phyloP scores from a whole-genome alignment of 768 basidiomycete species.

The Psilocybe azurescens region DNA sequence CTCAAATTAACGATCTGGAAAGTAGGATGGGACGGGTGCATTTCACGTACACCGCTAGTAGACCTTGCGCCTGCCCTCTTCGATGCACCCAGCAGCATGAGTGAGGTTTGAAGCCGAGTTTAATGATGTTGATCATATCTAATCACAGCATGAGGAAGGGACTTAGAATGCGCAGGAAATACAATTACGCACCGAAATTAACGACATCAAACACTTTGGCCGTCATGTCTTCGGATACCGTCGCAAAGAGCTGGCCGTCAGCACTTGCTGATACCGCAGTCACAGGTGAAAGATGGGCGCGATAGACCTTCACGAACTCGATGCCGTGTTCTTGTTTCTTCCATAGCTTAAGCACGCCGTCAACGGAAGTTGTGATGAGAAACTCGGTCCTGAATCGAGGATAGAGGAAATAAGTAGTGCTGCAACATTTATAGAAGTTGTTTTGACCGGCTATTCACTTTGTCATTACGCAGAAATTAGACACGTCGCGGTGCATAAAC shows the following conservation, averaged over 20 bases:
- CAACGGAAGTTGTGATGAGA: conserved; percentile 91
- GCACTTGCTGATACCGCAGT: conserved; percentile 83
- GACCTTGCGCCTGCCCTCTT: conserved; percentile 83
- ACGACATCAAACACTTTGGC: conserved; percentile 97
- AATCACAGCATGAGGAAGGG: not conserved
- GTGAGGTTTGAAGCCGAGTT: conserved; percentile 83
- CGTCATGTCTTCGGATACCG: conserved; percentile 87
- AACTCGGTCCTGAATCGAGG: conserved; percentile 79
- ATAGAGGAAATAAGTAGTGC: not conserved
- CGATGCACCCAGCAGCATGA: conserved; percentile 96
- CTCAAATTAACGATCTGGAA: conserved; percentile 20
- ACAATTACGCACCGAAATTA: conserved; percentile 81
- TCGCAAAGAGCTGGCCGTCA: conserved; percentile 93
- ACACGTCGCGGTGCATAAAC: conserved; percentile 95
- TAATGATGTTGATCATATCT: conserved; percentile 99
- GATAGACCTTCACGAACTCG: conserved; percentile 98
- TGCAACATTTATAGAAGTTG: not conserved
- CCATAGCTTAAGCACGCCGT: conserved; percentile 98
- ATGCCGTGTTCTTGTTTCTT: conserved; percentile 96
- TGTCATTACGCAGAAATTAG: conserved; percentile 90
- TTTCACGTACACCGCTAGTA: conserved; percentile 83
- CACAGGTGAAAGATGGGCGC: conserved; percentile 86
- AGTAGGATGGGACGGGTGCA: not conserved
- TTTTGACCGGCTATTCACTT: conserved; percentile 54
- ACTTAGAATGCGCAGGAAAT: not conserved